Evolutionary conservation across 2,329 filamentous ascomycete species (phyloP), one percentile per base, ranked within the genome.

Genomic region (Aureobasidium sp.): DNA sequence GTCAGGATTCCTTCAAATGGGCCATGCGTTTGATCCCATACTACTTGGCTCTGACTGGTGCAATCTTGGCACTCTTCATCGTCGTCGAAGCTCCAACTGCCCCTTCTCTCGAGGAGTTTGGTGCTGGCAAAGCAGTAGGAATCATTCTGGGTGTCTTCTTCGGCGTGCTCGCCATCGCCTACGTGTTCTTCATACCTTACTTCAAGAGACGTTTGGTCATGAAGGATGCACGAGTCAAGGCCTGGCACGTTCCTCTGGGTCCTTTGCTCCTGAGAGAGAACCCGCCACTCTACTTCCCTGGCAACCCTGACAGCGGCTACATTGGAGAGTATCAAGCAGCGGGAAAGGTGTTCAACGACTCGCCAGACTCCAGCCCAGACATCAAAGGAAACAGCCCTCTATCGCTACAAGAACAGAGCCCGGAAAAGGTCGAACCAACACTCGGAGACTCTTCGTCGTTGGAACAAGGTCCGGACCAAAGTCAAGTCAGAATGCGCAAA

Each of bases 61-160:
- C 71, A 17, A 74, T 81, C 54, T 74, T 79, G 40, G 77, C 79
- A 8, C 73, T 88, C 69, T 81, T 87, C 62, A 81, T 88, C 6
- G 42, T 47, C 27, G 27, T 47, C 17, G 25, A 47, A 8, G 11
- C 27, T 47, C 45, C 27, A 2, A 47, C 42, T 45, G 42, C 42
- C 10, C 42, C 42, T 3, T 45, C 42, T 13, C 42, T 45, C 3
- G 42, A 45, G 17, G 42, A 45, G 8, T 45, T 45, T 17, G 42
- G 42, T 27, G 42, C 42, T 45, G 42, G 21, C 1, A 45, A 45
- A 19, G 42, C 82, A 25, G 76, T 76, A 15, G 81, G 81, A 57
- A 77, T 80, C 58, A 82, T 83, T 31, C 66, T 75, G 60, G 70
- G 74, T 33, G 67, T 68, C n/a, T 73, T 71, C 5, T 65, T 65